Percentiles rank a stretch among this genome's conserved stretches.
Evolutionary conservation across 805 yeast species (phyloP).

Genomic region (Kodamaea hsintzibuensis): DNA sequence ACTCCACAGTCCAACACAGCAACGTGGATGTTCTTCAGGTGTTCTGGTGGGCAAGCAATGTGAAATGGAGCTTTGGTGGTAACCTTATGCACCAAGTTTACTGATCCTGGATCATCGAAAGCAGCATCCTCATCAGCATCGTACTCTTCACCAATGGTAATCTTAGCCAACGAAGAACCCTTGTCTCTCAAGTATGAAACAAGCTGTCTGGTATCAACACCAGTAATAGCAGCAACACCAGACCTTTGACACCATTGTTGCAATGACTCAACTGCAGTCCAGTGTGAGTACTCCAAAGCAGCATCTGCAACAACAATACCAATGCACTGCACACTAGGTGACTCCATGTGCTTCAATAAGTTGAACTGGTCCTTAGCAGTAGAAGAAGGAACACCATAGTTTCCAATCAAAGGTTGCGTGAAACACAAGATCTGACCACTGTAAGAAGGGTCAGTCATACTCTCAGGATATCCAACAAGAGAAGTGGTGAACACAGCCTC

Average conservation of each 20-base stretch:
- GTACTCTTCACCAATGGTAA: conserved; percentile 86
- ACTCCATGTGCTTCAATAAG: conserved; percentile 86
- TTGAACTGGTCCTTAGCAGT: conserved; percentile 79
- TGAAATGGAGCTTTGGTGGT: conserved; percentile 96
- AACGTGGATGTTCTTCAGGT: conserved; percentile 64
- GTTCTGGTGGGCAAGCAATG: conserved; percentile 60
- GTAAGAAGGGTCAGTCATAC: conserved; percentile 98
- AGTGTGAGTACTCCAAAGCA: conserved; percentile 95
- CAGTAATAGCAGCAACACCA: conserved; percentile 92
- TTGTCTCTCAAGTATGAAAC: conserved; percentile 92
- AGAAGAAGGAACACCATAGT: conserved; percentile 95
- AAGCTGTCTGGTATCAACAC: conserved; percentile 95
- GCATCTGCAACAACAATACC: conserved; percentile 97
- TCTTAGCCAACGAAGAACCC: conserved; percentile 91
- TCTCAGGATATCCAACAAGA: conserved; percentile 96
- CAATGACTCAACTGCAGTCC: conserved; percentile 98
- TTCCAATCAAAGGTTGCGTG: conserved; percentile 97
- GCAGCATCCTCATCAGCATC: conserved; percentile 92
- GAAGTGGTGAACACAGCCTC: conserved; percentile 99
- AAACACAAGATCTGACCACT: conserved; percentile 95
- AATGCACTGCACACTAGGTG: conserved; percentile 87
- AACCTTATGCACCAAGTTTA: conserved; percentile 89
- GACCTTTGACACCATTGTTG: conserved; percentile 96
- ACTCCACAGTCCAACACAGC: conserved; percentile 98
- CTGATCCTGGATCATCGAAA: conserved; percentile 84